Evolutionary conservation across 345 rosid species (phyloP).

Genomic region (Eucalyptus marginata): DNA sequence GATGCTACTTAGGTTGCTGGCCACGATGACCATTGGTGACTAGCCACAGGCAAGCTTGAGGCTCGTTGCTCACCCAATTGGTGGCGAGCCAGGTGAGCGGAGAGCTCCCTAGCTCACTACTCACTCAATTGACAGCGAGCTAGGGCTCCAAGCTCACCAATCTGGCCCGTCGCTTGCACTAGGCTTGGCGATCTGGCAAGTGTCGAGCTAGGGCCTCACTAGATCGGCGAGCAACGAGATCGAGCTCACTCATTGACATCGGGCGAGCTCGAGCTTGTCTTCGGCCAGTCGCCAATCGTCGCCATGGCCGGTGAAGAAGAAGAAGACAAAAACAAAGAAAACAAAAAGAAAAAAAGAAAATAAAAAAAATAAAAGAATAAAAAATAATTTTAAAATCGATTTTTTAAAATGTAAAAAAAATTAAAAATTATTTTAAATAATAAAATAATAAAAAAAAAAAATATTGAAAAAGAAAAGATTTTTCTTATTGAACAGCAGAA

Average conservation of each 20-base stretch:
- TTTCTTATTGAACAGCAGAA: too few relatives aligned
- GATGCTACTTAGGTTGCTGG: accelerated
- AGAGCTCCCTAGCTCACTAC: accelerated
- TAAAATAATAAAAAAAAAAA: accelerated
- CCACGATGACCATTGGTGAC: accelerated
- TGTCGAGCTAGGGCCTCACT: too few relatives aligned
- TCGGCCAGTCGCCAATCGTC: accelerated
- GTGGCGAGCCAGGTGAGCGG: accelerated
- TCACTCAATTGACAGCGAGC: accelerated
- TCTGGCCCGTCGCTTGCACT: accelerated
- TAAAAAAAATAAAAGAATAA: too few relatives aligned
- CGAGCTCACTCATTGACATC: accelerated
- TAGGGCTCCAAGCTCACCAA: too few relatives aligned
- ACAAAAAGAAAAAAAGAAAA: accelerated
- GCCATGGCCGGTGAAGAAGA: accelerated
- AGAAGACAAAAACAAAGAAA: too few relatives aligned
- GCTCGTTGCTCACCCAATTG: accelerated
- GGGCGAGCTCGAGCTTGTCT: accelerated
- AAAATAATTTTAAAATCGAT: too few relatives aligned
- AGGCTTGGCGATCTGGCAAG: accelerated
- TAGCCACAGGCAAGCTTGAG: accelerated
- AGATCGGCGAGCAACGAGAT: accelerated
- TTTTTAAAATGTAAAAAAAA: too few relatives aligned
- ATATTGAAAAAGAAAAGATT: too few relatives aligned
- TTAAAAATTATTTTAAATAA: too few relatives aligned